Evolutionary conservation across 106 monocot genomes (phyloP).

Genomic region (Acanthochlamys bracteata): DNA sequence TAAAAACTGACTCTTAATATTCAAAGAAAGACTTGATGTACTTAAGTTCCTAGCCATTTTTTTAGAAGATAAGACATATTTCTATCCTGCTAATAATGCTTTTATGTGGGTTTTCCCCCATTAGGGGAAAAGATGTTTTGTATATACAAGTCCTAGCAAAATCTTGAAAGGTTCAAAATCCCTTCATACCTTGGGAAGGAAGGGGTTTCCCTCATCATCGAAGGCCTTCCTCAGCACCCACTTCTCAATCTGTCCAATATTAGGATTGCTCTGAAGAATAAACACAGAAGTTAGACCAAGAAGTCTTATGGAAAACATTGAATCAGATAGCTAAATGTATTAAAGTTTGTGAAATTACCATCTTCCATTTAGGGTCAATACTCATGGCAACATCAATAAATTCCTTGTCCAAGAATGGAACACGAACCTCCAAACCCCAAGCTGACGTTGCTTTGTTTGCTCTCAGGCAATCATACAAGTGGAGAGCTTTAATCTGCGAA

Average conservation of each 20-base stretch:
- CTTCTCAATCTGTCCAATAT: slow-evolving; percentile 90
- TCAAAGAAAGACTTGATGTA: no score
- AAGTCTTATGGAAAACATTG: background rate
- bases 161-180: background rate
- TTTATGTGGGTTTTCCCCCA: no score
- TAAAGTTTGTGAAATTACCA: slow-evolving; percentile 14
- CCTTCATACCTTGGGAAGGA: slow-evolving; percentile 77
- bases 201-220: slow-evolving; percentile 85
- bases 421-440: slow-evolving; percentile 42
- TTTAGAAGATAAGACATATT: no score
- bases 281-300: background rate
- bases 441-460: slow-evolving; percentile 43
- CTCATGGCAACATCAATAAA: slow-evolving; percentile 34
- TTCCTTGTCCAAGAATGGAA: slow-evolving; percentile 34
- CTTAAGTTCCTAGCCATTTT: no score
- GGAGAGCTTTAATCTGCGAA: slow-evolving; percentile 33
- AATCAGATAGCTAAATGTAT: background rate
- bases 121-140: background rate
- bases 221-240: slow-evolving; percentile 96
- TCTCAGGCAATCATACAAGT: slow-evolving; percentile 41
- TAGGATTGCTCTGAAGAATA: slow-evolving; percentile 43
- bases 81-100: no score
- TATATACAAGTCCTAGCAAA: background rate
- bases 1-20: no score
- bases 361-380: slow-evolving; percentile 50